Evolutionary conservation across 2,329 filamentous ascomycete species (phyloP).

Genomic region (Mycosphaerella sp.): DNA sequence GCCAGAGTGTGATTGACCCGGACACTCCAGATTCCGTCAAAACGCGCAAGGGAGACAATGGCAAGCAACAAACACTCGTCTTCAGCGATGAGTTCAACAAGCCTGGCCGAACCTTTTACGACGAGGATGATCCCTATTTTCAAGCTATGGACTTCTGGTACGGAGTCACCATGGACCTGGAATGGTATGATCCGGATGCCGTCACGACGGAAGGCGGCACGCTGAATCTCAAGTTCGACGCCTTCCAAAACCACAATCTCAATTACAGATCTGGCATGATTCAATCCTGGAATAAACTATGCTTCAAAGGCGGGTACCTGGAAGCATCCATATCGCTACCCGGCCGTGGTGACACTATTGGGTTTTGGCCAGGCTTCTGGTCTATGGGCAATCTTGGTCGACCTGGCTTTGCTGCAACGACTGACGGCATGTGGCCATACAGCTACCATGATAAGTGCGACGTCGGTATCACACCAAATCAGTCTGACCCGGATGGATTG

Average conservation of each 20-base stretch:
- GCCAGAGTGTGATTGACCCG: constrained; percentile 58
- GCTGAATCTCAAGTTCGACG: constrained; percentile 56
- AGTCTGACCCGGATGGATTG: constrained; percentile 60
- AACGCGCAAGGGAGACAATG: constrained; percentile 52
- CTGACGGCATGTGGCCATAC: constrained; percentile 68
- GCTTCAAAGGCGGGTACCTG: constrained; percentile 62
- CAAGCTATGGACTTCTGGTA: constrained; percentile 66
- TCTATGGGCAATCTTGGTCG: constrained; percentile 66
- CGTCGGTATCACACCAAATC: constrained; percentile 64
- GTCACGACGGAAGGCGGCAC: constrained; percentile 35
- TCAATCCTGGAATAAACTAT: constrained; percentile 49
- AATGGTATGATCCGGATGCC: constrained; percentile 47
- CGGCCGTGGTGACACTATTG: constrained; percentile 58
- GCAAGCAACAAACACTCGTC: constrained; percentile 57
- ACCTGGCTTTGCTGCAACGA: constrained; percentile 62
- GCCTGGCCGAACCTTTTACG: constrained; percentile 62
- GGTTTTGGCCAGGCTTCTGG: constrained; percentile 73
- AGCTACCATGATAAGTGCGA: constrained; percentile 64
- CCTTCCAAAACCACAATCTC: constrained; percentile 56
- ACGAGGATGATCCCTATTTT: constrained; percentile 63
- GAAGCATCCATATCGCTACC: constrained; percentile 66
- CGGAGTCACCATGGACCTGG: constrained; percentile 60
- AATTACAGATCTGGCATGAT: constrained; percentile 48
- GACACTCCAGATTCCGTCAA: constrained; percentile 56
- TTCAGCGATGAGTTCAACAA: constrained; percentile 67